These are phyloP conservation scores for Hibiscus mutabilis DNA, from an alignment of 345 rosid species.

Conservation along the genomic window DNA sequence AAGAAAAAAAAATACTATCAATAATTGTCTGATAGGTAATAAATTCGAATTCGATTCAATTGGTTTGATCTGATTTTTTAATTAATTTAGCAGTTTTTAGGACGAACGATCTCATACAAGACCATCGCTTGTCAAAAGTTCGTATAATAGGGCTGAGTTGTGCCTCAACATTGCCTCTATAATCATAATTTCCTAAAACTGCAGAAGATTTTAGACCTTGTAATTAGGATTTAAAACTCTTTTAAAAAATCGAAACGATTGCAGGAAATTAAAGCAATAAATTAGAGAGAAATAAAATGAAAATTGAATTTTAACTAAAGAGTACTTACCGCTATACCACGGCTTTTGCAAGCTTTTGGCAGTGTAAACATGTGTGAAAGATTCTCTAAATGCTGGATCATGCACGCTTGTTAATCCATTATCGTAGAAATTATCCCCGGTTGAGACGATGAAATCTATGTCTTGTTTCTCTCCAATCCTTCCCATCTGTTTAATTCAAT, in stretches of 20 bases:
- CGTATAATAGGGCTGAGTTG: conserved; percentile 19
- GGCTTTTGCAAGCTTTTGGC: conserved; percentile 39
- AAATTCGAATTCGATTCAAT: no score
- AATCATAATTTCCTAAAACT: conserved; percentile 40
- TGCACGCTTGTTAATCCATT: conserved; percentile 32
- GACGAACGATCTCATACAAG: conserved; percentile 24
- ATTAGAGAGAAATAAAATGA: not conserved
- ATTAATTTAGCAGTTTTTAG: conserved; percentile 15
- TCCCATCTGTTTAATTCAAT: conserved; percentile 36
- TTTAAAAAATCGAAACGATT: not conserved
- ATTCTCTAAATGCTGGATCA: conserved; percentile 37
- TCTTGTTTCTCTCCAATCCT: conserved; percentile 34
- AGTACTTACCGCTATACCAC: conserved; percentile 39
- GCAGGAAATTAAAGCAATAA: no score
- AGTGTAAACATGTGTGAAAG: conserved; percentile 37
- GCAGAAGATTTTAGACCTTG: not conserved
- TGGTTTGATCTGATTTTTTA: no score
- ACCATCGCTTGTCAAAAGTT: conserved; percentile 23
- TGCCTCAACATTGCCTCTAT: conserved; percentile 29
- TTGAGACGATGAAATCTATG: conserved; percentile 38
- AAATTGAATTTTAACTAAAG: not conserved
- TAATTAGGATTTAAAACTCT: not conserved
- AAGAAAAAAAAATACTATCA: not conserved
- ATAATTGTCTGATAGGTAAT: no score
- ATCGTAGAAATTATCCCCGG: conserved; percentile 52